A percentile compares a stretch with the other conserved stretches of the same genome.
phyloP scores from a whole-genome alignment of 257 asterid genomes.

The Linaria vulgaris region DNA sequence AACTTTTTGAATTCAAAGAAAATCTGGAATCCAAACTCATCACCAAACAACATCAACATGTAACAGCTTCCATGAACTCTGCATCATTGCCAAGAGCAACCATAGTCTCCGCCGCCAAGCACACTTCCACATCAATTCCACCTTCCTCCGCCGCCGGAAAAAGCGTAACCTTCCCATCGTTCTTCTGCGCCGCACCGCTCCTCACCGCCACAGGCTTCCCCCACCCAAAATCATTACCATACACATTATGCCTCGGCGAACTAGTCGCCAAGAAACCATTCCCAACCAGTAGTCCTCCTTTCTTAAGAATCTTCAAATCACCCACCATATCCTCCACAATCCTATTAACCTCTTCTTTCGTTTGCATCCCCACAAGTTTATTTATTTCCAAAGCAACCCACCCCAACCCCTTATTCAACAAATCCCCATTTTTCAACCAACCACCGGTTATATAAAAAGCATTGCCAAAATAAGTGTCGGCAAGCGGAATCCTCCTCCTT shows the following conservation, averaged over 20 bases:
- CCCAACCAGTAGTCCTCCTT: not conserved
- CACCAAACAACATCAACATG: no score
- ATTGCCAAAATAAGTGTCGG: conserved; percentile 43
- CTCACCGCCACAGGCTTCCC: conserved; percentile 51
- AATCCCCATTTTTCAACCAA: not conserved
- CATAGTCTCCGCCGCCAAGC: conserved; percentile 35
- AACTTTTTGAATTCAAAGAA: no score
- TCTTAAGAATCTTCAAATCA: not conserved
- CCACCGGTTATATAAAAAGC: not conserved
- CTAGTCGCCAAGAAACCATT: conserved; percentile 29
- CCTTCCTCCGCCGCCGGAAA: conserved; percentile 37
- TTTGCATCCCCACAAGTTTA: conserved; percentile 26
- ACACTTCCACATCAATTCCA: conserved; percentile 46
- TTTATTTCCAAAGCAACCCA: conserved; percentile 31
- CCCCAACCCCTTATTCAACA: conserved; percentile 27
- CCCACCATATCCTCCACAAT: conserved; percentile 21
- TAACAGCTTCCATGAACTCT: conserved; percentile 38
- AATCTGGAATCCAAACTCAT: no score
- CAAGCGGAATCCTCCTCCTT: conserved; percentile 39
- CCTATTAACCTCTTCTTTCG: conserved; percentile 9
- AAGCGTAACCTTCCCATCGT: conserved; percentile 42
- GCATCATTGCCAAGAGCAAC: conserved; percentile 33
- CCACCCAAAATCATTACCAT: conserved; percentile 51
- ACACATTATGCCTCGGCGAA: conserved; percentile 52
- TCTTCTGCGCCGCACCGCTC: conserved; percentile 36